Base-by-base conservation (phyloP, 2,329 filamentous ascomycete species). In the Calonectria hongkongensis region DNA sequence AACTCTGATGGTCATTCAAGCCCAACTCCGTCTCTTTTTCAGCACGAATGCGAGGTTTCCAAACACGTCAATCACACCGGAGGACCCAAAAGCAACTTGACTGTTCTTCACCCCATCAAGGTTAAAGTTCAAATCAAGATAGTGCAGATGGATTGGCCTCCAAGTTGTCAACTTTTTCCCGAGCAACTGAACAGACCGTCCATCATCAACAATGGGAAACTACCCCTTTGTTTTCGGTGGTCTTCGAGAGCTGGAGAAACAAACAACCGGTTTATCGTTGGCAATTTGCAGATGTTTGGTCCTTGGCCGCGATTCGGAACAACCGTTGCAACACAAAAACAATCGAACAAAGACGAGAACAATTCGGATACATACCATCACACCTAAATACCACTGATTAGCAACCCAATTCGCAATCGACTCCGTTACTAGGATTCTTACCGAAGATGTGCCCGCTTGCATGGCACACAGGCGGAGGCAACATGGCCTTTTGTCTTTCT, bases 401-500 rank as follows among this genome's bases (percentile, higher is more conserved):
- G 75, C 58, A 67, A 65, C 21, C 16, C 15, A n/a, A 18, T n/a
- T 30, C 47, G 60, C 36, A 30, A 47, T 50, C 25, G 48, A 8
- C 25, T 13, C 27, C 27, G 18, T 21, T 41, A 15, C 39, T 18
- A 48, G 16, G 8, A 18, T 71, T 78, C 86, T 81, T 85, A 92
- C 90, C 91, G 88, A 75, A 97, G 88, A 89, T 97, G 94, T 45
- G 94, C 94, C 83, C 92, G 92, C 82, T 96, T 96, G 86, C 94
- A 97, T 73, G 95, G 95, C 77, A 96, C 92, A 82, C 94, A 97
- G 30, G 94, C 94, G 43, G 94, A 96, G 64, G 94, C 94, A 66
- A 96, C 94, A 85, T 97, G 94, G 16, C 94, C 93, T 81, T 95
- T 95, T 7, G 93, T 92, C 82, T 93, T 93, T 76, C 92, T 87